Conservation (phyloP, 164 flowering plant genomes). For the Nelumbo lutea region DNA sequence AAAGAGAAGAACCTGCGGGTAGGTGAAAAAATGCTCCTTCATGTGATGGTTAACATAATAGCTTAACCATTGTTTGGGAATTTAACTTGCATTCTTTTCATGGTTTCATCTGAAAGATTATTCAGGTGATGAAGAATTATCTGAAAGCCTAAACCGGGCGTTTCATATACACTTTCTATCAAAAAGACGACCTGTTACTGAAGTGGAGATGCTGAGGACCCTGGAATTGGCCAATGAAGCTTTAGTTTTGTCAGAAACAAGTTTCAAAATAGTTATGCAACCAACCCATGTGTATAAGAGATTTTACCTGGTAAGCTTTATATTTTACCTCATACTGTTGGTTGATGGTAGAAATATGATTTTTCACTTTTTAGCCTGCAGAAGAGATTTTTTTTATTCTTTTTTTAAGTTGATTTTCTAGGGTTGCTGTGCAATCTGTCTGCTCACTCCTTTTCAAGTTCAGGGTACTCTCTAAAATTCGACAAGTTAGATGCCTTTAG, state of each 20-base stretch:
- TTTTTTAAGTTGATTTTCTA: too few species aligned
- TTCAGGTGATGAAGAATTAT: not conserved
- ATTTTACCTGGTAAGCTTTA: not conserved
- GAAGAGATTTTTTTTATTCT: too few species aligned
- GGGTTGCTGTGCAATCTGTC: too few species aligned
- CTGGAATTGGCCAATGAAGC: not conserved
- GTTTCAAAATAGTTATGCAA: not conserved
- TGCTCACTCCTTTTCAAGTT: too few species aligned
- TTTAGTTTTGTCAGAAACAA: not conserved
- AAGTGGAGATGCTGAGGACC: not conserved
- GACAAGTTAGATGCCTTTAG: too few species aligned
- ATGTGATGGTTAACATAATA: too few species aligned
- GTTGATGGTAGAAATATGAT: not conserved
- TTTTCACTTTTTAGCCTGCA: not conserved
- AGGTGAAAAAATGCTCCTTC: too few species aligned
- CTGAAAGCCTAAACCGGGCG: not conserved
- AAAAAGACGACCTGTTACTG: not conserved
- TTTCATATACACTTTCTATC: not conserved
- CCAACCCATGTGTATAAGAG: not conserved
- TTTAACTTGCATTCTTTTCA: too few species aligned
- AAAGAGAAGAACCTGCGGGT: too few species aligned
- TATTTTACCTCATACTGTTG: not conserved
- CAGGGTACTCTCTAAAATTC: too few species aligned
- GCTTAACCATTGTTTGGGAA: too few species aligned
- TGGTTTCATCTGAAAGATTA: too few species aligned